phyloP scores from a whole-genome alignment of 1,284 basidiomycete genomes.

The Volvariella volvacea region DNA sequence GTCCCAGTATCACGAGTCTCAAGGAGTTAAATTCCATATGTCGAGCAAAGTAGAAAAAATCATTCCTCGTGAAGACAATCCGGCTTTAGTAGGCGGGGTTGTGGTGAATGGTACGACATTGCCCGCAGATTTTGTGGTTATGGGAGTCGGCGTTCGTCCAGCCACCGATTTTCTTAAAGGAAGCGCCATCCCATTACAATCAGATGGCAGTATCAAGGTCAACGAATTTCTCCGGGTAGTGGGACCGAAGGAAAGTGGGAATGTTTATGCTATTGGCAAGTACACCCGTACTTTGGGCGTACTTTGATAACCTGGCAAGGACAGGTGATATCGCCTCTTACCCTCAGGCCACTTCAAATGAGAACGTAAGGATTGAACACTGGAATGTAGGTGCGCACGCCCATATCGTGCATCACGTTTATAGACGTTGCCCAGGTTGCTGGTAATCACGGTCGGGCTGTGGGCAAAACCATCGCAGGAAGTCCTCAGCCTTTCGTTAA shows the following conservation, averaged over 20 bases:
- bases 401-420: constrained; percentile 10
- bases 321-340: constrained; percentile 81
- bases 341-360: constrained; percentile 54
- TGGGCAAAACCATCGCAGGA: constrained; percentile 72
- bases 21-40: constrained; percentile 85
- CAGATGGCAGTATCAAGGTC: constrained; percentile 77
- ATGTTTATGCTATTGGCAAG: constrained; percentile 79
- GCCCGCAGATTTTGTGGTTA: constrained; percentile 75
- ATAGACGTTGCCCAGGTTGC: constrained; percentile 49
- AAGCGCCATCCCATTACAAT: constrained; percentile 65
- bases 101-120: constrained; percentile 68
- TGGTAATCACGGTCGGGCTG: constrained; percentile 80
- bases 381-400: constrained; percentile 72
- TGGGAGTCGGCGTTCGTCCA: constrained; percentile 87
- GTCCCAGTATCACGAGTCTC: constrained; percentile 66
- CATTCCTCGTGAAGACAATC: constrained; percentile 46
- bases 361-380: constrained; percentile 72
- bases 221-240: constrained; percentile 73
- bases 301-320: not conserved
- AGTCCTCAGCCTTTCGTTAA: constrained; percentile 65
- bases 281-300: not conserved
- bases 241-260: constrained; percentile 37
- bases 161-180: constrained; percentile 79
- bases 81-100: constrained; percentile 48
- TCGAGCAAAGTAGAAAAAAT: constrained; percentile 70